These are phyloP conservation scores for Exophiala bonariae DNA, from an alignment of 2,329 filamentous ascomycete genomes.

Conservation along the genomic window DNA sequence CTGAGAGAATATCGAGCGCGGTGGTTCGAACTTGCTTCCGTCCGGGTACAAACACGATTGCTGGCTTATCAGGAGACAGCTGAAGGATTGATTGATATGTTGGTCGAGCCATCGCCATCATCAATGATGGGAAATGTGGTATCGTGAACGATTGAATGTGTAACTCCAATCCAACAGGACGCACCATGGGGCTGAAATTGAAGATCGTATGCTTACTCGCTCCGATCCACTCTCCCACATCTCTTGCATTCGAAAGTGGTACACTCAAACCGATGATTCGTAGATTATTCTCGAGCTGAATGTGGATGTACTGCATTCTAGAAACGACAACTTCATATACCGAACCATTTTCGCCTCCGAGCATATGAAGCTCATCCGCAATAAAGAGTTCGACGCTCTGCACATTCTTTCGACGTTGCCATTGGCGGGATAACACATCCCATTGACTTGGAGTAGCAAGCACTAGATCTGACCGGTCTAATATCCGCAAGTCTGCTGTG, in stretches of 20 bases:
- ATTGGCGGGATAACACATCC: constrained; percentile 93
- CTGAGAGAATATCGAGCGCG: constrained; percentile 82
- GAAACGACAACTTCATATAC: constrained; percentile 97
- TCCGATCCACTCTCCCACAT: constrained; percentile 96
- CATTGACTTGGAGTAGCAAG: constrained; percentile 91
- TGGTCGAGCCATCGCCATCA: constrained; percentile 97
- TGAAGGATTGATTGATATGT: constrained; percentile 86
- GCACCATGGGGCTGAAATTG: constrained; percentile 93
- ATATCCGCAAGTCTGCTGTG: constrained; percentile 81
- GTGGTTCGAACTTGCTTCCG: constrained; percentile 90
- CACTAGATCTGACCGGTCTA: constrained; percentile 85
- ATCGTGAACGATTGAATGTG: constrained; percentile 95
- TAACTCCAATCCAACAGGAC: constrained; percentile 85
- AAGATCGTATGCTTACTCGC: constrained; percentile 97
- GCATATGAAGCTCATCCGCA: constrained; percentile 90
- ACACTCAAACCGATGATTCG: constrained; percentile 89
- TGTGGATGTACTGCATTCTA: constrained; percentile 92
- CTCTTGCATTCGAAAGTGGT: constrained; percentile 86
- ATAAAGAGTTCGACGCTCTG: constrained; percentile 89
- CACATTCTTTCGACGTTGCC: constrained; percentile 94
- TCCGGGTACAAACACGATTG: constrained; percentile 87
- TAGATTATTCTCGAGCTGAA: constrained; percentile 80
- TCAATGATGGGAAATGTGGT: constrained; percentile 94
- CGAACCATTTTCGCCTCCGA: constrained; percentile 83
- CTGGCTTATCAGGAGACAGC: constrained; percentile 83